phyloP scores from a whole-genome alignment of 495 filamentous ascomycete genomes.

The Cryomyces minteri region DNA sequence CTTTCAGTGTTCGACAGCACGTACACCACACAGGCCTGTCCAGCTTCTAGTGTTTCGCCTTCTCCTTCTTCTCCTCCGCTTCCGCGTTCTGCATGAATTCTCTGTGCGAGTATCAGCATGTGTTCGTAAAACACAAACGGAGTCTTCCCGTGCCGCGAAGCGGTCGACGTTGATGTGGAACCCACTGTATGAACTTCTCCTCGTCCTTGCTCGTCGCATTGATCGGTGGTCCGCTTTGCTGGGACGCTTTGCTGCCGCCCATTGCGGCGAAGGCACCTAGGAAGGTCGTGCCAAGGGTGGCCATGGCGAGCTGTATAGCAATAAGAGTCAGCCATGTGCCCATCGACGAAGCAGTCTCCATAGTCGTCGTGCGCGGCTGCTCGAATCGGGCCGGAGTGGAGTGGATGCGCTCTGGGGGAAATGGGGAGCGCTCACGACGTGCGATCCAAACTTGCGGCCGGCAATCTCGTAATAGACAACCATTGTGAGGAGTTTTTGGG shows the following conservation, averaged over 20 bases:
- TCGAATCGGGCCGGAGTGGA: slow-evolving; percentile 1
- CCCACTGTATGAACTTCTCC: slow-evolving; percentile 95
- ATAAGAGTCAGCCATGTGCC: too few relatives aligned
- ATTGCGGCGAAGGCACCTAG: slow-evolving; percentile 32
- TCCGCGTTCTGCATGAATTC: slow-evolving; percentile 7
- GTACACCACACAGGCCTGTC: too few relatives aligned
- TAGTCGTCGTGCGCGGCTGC: neutral
- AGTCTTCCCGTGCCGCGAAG: neutral
- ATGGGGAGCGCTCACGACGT: slow-evolving; percentile 49
- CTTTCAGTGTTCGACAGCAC: too few relatives aligned
- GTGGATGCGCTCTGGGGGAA: slow-evolving; percentile 3
- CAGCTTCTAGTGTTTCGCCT: neutral
- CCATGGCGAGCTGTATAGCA: slow-evolving; percentile 59
- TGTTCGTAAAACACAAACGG: slow-evolving; percentile 17
- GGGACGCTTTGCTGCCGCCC: slow-evolving; percentile 45
- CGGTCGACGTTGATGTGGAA: slow-evolving; percentile 2
- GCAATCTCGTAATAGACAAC: slow-evolving; percentile 67
- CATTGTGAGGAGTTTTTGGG: slow-evolving; percentile 44
- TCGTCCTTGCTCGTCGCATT: slow-evolving; percentile 80
- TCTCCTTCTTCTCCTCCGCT: slow-evolving; percentile 3
- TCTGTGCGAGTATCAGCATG: neutral
- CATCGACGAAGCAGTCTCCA: neutral
- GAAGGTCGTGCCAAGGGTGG: slow-evolving; percentile 50
- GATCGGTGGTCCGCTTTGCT: slow-evolving; percentile 50
- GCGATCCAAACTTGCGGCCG: slow-evolving; percentile 85